Evolutionary conservation across 257 asterid species (phyloP).

Genomic region (Fraxinus quadrangulata): DNA sequence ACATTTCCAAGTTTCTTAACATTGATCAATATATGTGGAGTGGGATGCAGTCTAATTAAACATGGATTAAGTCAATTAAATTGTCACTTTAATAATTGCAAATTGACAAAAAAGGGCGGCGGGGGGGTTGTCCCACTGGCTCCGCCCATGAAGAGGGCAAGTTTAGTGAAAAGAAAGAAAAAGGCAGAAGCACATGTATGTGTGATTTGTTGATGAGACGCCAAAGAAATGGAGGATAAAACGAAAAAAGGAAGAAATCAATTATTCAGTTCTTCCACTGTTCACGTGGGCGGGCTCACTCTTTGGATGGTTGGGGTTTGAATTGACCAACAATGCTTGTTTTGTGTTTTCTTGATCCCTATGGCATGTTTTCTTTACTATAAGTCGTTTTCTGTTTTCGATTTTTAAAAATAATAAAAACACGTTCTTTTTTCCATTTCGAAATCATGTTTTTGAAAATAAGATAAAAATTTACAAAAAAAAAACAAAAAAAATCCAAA

Average conservation of each 20-base stretch:
- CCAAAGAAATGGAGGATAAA: background rate
- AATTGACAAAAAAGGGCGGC: background rate
- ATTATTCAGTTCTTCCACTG: background rate
- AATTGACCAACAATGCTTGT: no score
- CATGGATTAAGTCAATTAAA: background rate
- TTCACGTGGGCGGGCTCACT: slow-evolving; percentile 1
- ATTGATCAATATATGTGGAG: background rate
- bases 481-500: no score
- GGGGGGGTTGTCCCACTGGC: no score
- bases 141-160: background rate
- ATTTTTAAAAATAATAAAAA: no score
- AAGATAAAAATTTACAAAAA: no score
- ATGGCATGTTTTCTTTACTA: no score
- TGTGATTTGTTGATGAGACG: background rate
- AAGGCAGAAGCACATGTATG: background rate
- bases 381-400: no score
- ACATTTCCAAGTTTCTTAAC: no score
- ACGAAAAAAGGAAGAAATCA: background rate
- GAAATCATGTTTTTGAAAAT: no score
- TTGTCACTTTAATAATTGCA: background rate
- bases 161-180: background rate
- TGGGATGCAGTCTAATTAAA: no score
- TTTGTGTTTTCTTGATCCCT: no score
- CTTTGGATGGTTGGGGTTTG: background rate
- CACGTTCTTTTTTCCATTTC: no score